Evolutionary conservation across 2,329 filamentous ascomycete species (phyloP), one percentile per base, ranked within the genome.

Genomic region (Claviceps digitariae): DNA sequence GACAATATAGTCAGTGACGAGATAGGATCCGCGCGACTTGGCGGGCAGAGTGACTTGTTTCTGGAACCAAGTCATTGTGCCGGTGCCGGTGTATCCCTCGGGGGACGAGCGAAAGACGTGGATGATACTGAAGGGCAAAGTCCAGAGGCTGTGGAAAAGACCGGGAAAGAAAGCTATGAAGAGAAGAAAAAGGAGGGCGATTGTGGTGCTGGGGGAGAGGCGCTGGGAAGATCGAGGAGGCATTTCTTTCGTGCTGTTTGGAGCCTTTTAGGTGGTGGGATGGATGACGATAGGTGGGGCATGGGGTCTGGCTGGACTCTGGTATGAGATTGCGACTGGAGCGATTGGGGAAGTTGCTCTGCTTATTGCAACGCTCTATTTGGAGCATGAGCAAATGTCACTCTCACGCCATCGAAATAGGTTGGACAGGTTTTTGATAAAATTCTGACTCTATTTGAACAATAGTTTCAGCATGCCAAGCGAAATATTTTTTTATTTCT

Each of bases 21-120:
- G 86, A 72, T 96, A 96, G 52, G 83, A 88, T 66, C 93, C 93
- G 56, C 90, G 83, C 46, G 83, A 80, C 65, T 81, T 79, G 21
- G 87, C 66, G 50, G 89, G 87, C 15, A 97, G 83, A 1, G 82
- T 81, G 71, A 97, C 83, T 50, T 84, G 79, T 69, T 93, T 95
- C 71, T 96, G 91, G 62, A 78, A 81, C 87, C 88, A 95, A 57
- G 82, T 87, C 79, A 83, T 82, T 54, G 63, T 68, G 55, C 57
- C 54, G 55, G 55, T 61, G 59, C 55, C 52, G 65, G 60, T 64
- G 66, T 64, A 54, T 61, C 58, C 58, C 65, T 49, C 51, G 6
- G 62, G 54, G 63, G 62, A 57, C 23, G 59, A 60, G 54, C 52
- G 58, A 40, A 55, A 72, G 52, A 57, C 72, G 57, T 61, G 58